phyloP scores from a whole-genome alignment of 2,329 filamentous ascomycete genomes.

The Fusarium setosum region DNA sequence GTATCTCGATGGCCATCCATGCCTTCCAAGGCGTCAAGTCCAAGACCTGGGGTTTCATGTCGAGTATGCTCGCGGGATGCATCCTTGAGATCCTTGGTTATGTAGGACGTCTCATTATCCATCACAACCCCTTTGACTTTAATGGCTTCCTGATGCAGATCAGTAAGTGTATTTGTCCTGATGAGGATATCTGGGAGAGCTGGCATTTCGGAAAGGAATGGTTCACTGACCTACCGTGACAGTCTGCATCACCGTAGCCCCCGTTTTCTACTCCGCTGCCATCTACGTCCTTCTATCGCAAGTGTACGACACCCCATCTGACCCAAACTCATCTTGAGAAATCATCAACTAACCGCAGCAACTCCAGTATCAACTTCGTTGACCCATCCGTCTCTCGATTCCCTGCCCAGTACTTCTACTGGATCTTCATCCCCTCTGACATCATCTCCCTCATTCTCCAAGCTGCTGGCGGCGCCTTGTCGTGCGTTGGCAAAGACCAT shows the following conservation, averaged over 20 bases:
- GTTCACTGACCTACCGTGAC: slow-evolving; percentile 5
- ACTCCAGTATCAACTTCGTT: slow-evolving; percentile 35
- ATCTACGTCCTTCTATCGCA: slow-evolving; percentile 45
- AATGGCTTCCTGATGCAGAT: slow-evolving; percentile 73
- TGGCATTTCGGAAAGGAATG: background rate
- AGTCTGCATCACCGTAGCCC: slow-evolving; percentile 48
- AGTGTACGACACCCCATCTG: slow-evolving; percentile 32
- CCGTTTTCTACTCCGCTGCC: slow-evolving; percentile 44
- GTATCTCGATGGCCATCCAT: slow-evolving; percentile 28
- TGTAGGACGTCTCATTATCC: slow-evolving; percentile 64
- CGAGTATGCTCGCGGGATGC: slow-evolving; percentile 64
- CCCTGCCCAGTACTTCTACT: slow-evolving; percentile 37
- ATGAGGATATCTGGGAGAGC: background rate
- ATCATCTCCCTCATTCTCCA: slow-evolving; percentile 63
- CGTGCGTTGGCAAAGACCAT: slow-evolving; percentile 49
- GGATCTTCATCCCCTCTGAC: slow-evolving; percentile 56
- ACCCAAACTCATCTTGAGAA: no score
- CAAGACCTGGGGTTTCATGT: slow-evolving; percentile 53
- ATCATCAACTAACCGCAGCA: background rate
- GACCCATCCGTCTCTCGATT: slow-evolving; percentile 39
- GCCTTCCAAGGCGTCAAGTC: slow-evolving; percentile 33
- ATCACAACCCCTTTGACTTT: slow-evolving; percentile 67
- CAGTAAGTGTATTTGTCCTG: slow-evolving; percentile 50
- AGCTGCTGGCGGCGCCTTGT: slow-evolving; percentile 61
- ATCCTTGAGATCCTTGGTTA: slow-evolving; percentile 71